A percentile compares a stretch with the other conserved stretches of the same genome.
phyloP scores from a whole-genome alignment of 495 filamentous ascomycete species.

The Daldinia caldariorum region DNA sequence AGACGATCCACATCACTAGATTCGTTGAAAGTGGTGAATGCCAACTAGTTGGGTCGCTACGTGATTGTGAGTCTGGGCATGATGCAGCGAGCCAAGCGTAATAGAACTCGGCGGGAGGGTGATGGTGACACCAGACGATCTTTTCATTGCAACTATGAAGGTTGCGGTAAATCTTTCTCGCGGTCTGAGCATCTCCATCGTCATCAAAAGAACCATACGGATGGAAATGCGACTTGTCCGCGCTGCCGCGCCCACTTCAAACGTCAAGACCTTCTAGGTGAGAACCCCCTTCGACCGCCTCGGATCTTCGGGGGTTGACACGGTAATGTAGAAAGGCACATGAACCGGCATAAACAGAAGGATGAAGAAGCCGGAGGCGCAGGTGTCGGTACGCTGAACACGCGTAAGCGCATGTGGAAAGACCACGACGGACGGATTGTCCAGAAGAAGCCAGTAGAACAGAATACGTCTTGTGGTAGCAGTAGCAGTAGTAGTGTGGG shows the following conservation, averaged over 20 bases:
- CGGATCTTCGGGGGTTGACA: slow-evolving; percentile 27
- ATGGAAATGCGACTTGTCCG: slow-evolving; percentile 63
- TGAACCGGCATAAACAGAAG: slow-evolving; percentile 67
- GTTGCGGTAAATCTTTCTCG: slow-evolving; percentile 66
- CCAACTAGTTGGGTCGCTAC: slow-evolving; percentile 7
- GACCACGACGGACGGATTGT: slow-evolving; percentile 66
- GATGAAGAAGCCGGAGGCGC: slow-evolving; percentile 69
- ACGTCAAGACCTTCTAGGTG: slow-evolving; percentile 65
- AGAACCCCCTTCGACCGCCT: slow-evolving; percentile 25
- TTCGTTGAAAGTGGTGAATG: slow-evolving; percentile 41
- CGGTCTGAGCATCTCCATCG: slow-evolving; percentile 68
- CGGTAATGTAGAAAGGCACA: slow-evolving; percentile 62
- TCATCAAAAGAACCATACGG: slow-evolving; percentile 66
- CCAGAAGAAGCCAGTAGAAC: slow-evolving; percentile 51
- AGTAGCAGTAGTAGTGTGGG: slow-evolving; percentile 14
- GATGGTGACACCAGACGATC: slow-evolving; percentile 12
- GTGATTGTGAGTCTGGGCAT: slow-evolving; percentile 13
- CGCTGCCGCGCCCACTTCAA: slow-evolving; percentile 68
- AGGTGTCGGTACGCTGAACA: slow-evolving; percentile 66
- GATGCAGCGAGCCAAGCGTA: slow-evolving; percentile 41
- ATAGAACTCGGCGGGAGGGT: slow-evolving; percentile 19
- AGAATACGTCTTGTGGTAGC: slow-evolving; percentile 16
- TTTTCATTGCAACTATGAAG: slow-evolving; percentile 48
- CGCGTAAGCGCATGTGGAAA: slow-evolving; percentile 67
- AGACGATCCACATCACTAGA: slow-evolving; percentile 27